Evolutionary conservation across 495 filamentous ascomycete species (phyloP).

Genomic region (Talaromyces proteolyticus): DNA sequence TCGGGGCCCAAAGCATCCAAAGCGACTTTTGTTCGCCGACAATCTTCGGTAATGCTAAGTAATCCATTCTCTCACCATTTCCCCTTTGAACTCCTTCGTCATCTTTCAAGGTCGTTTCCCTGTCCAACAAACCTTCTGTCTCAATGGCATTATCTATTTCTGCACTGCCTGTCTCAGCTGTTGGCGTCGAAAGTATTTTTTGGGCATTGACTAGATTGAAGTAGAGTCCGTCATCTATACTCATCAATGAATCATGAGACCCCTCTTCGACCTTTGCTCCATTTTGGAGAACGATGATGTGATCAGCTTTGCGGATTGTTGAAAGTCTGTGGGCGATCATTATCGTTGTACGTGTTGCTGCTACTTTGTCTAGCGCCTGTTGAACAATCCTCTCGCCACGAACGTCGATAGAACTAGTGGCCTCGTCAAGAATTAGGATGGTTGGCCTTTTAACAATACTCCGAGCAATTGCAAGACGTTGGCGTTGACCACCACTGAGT

Average conservation of each 20-base stretch:
- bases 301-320: conserved; percentile 46
- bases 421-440: conserved; percentile 63
- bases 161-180: neutral
- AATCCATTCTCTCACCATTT: conserved; percentile 29
- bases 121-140: conserved; percentile 1
- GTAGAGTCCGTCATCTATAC: conserved; percentile 35
- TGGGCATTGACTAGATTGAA: conserved; percentile 31
- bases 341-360: conserved; percentile 30
- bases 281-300: conserved; percentile 45
- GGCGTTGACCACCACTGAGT: conserved; percentile 46
- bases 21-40: conserved; percentile 33
- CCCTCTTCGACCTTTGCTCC: conserved; percentile 46
- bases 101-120: conserved; percentile 13
- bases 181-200: conserved; percentile 11
- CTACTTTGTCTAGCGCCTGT: conserved; percentile 35
- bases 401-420: conserved; percentile 46
- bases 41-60: neutral
- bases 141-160: neutral
- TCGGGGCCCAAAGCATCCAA: conserved; percentile 41
- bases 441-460: conserved; percentile 78
- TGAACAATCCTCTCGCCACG: conserved; percentile 42
- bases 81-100: conserved; percentile 27
- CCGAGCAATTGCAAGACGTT: conserved; percentile 64
- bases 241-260: conserved; percentile 35
- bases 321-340: conserved; percentile 53